Evolutionary conservation across 2,329 filamentous ascomycete genomes (phyloP).

Genomic region (Colletotrichum musae): DNA sequence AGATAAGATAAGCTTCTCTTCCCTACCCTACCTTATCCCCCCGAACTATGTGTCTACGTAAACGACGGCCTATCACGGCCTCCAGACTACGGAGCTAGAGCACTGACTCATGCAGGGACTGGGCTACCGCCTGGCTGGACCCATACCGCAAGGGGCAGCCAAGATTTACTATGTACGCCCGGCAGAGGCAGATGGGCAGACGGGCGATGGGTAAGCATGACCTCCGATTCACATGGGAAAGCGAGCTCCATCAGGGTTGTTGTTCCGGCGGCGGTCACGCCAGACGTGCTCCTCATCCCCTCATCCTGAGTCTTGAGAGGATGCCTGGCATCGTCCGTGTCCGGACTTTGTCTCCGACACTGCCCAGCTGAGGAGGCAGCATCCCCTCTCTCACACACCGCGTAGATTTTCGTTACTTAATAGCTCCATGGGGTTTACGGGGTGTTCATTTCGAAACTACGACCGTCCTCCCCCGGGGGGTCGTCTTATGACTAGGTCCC

Average conservation of each 20-base stretch:
- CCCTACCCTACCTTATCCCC: not conserved
- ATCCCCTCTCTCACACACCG: not conserved
- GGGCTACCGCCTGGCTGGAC: not conserved
- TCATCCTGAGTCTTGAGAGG: too few relatives aligned
- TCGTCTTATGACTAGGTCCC: conserved; percentile 17
- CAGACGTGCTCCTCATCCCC: not conserved
- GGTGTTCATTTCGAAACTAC: not conserved
- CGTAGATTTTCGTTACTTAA: conserved; percentile 10
- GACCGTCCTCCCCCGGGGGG: conserved; percentile 1
- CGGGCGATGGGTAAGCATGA: conserved; percentile 20
- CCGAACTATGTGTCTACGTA: too few relatives aligned
- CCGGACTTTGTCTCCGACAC: not conserved
- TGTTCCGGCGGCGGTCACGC: not conserved
- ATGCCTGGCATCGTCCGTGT: conserved; percentile 2
- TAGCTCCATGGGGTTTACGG: conserved; percentile 12
- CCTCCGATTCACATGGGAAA: conserved; percentile 11
- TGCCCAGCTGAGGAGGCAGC: not conserved
- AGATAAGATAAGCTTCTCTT: conserved; percentile 18
- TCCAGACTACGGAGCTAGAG: not conserved
- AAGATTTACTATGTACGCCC: not conserved
- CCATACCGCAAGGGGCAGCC: not conserved
- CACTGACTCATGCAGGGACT: conserved; percentile 10
- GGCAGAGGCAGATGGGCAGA: conserved; percentile 4
- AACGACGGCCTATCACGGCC: not conserved
- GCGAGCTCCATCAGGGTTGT: not conserved